Conservation (phyloP, 2,329 filamentous ascomycete species). For the Calonectria fujianensis region DNA sequence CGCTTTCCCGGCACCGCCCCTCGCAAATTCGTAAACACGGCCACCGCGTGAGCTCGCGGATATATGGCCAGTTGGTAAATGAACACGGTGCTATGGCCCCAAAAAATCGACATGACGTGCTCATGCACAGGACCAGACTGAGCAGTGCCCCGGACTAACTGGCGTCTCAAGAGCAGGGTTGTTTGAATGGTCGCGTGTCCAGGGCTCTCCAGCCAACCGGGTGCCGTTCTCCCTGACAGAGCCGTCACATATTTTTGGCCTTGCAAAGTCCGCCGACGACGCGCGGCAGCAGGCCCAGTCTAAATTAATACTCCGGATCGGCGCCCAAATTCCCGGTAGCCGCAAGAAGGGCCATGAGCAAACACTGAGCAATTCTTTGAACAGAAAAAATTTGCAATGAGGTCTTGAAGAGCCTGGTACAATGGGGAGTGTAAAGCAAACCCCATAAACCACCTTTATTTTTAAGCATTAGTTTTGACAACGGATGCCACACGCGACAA, state of each 20-base stretch:
- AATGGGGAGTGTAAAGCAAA: background rate
- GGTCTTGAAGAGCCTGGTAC: background rate
- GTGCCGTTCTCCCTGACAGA: background rate
- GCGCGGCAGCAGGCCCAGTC: slow-evolving; percentile 5
- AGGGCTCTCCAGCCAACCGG: slow-evolving; percentile 11
- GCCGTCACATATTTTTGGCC: too few species aligned
- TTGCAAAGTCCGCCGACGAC: slow-evolving; percentile 1
- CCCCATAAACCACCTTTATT: background rate
- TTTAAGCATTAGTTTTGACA: background rate
- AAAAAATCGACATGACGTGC: background rate
- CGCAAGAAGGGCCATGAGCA: background rate
- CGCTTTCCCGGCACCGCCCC: background rate
- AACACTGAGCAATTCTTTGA: background rate
- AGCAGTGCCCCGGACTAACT: background rate
- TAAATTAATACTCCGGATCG: background rate
- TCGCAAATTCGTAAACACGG: background rate
- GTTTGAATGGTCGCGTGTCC: background rate
- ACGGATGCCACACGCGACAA: background rate
- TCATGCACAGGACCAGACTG: slow-evolving; percentile 9
- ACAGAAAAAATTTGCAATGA: background rate
- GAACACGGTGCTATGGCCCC: background rate
- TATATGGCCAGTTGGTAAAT: background rate
- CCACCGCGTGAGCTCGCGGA: background rate
- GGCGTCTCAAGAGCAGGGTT: background rate
- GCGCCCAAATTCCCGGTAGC: background rate